phyloP scores from a whole-genome alignment of 441 rosid species.

The California macrophylla region DNA sequence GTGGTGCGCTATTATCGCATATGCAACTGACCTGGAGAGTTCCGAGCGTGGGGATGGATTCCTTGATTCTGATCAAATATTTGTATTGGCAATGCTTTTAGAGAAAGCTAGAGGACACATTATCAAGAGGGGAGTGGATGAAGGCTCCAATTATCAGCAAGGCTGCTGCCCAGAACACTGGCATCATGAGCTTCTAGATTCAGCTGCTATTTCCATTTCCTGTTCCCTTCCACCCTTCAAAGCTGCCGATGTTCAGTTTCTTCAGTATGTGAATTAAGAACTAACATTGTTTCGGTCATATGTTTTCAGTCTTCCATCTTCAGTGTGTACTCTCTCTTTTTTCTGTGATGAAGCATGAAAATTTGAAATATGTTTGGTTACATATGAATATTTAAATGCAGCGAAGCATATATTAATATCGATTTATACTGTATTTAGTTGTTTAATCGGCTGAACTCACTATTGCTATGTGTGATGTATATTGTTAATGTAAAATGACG shows the following conservation, averaged over 20 bases:
- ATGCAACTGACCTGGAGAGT: slow-evolving; percentile 34
- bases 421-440: neutral
- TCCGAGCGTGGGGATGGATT: slow-evolving; percentile 27
- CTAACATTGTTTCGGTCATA: neutral
- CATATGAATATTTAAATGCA: slow-evolving; percentile 1
- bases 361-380: neutral
- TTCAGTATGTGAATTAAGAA: slow-evolving; percentile 49
- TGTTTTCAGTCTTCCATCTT: neutral
- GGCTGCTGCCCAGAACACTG: slow-evolving; percentile 50
- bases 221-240: slow-evolving; percentile 34
- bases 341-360: neutral
- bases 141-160: slow-evolving; percentile 25
- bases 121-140: slow-evolving; percentile 30
- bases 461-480: neutral
- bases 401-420: neutral
- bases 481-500: neutral
- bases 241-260: slow-evolving; percentile 42
- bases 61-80: slow-evolving; percentile 28
- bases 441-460: neutral
- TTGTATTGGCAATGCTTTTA: slow-evolving; percentile 48
- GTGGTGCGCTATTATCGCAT: slow-evolving; percentile 57
- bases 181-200: slow-evolving; percentile 76
- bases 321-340: neutral
- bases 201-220: slow-evolving; percentile 52
- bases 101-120: slow-evolving; percentile 61